A percentile compares a stretch with the other conserved stretches of the same genome.
These are phyloP conservation scores for Metschnikowia bowlesiae DNA, from an alignment of 805 yeast genomes.

Conservation along the genomic window DNA sequence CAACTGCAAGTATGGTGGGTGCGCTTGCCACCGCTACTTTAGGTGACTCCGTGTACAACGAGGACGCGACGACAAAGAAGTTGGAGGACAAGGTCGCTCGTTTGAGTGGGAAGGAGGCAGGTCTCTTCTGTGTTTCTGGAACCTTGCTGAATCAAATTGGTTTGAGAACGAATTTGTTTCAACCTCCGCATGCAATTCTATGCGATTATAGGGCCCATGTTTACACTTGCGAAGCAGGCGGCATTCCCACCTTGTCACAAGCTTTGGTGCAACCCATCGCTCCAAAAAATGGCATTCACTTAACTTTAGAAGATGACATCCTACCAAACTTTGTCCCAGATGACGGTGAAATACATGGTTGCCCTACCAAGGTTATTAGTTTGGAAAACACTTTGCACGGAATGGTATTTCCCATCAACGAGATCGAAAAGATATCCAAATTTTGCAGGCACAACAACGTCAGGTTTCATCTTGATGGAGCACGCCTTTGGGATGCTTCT, in stretches of 20 bases:
- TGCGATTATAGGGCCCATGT: slow-evolving; percentile 39
- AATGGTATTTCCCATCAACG: slow-evolving; percentile 37
- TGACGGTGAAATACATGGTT: slow-evolving; percentile 42
- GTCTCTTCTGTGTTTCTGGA: slow-evolving; percentile 39
- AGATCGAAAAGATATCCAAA: slow-evolving; percentile 31
- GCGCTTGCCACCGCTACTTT: slow-evolving; percentile 24
- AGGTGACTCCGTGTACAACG: slow-evolving; percentile 43
- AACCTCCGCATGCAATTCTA: slow-evolving; percentile 39
- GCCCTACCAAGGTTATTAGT: slow-evolving; percentile 41
- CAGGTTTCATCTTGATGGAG: slow-evolving; percentile 41
- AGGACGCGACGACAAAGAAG: slow-evolving; percentile 31
- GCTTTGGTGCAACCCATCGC: slow-evolving; percentile 38
- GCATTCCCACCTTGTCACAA: slow-evolving; percentile 39
- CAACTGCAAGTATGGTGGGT: slow-evolving; percentile 16
- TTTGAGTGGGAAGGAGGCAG: slow-evolving; percentile 38
- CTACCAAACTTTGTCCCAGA: slow-evolving; percentile 35
- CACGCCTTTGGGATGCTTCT: slow-evolving; percentile 42
- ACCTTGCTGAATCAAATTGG: slow-evolving; percentile 41
- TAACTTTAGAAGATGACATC: slow-evolving; percentile 38
- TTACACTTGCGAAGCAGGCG: slow-evolving; percentile 39
- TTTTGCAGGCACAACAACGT: slow-evolving; percentile 33
- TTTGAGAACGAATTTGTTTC: slow-evolving; percentile 33
- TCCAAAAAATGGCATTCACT: slow-evolving; percentile 32
- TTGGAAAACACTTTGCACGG: slow-evolving; percentile 44
- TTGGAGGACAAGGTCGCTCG: slow-evolving; percentile 32